These are phyloP conservation scores for Forsythia suspensa DNA, from an alignment of 257 asterid genomes.

Conservation along the genomic window DNA sequence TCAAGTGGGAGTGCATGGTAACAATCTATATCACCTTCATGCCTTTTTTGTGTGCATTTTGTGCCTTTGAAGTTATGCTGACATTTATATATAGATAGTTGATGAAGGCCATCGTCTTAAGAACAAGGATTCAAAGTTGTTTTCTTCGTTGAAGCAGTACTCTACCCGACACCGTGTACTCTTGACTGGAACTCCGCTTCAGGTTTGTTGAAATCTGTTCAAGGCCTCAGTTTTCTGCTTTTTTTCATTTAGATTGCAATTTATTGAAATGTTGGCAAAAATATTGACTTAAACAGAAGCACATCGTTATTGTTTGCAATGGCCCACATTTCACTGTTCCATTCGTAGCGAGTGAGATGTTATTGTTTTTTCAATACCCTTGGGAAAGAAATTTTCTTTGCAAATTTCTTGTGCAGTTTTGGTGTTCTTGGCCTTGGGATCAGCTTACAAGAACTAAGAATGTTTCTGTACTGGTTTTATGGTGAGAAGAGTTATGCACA, in stretches of 20 bases:
- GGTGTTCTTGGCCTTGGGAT: constrained; percentile 7
- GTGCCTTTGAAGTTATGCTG: constrained; percentile 17
- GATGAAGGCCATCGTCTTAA: constrained; percentile 99
- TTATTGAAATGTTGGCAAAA: constrained; percentile 4
- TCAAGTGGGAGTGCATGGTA: constrained; percentile 99
- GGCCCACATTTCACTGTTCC: neutral
- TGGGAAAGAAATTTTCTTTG: neutral
- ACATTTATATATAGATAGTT: constrained; percentile 69
- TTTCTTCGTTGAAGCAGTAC: constrained; percentile 75
- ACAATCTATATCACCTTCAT: constrained; percentile 20
- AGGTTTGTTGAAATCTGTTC: constrained; percentile 48
- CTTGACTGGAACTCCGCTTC: constrained; percentile 98
- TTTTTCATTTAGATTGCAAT: constrained; percentile 7
- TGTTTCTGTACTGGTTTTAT: constrained; percentile 16
- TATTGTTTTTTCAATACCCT: constrained; percentile 20
- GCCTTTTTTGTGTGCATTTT: constrained; percentile 20
- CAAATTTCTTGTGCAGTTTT: constrained; percentile 1
- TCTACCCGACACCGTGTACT: constrained; percentile 85
- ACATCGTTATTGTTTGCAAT: neutral
- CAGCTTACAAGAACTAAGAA: neutral
- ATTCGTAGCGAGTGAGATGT: neutral
- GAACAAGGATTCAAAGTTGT: constrained; percentile 96
- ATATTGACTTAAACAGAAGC: neutral
- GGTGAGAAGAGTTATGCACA: neutral
- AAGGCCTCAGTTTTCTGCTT: constrained; percentile 14